Conservation (phyloP, 2,329 filamentous ascomycete genomes). For the Colletotrichum karsti region DNA sequence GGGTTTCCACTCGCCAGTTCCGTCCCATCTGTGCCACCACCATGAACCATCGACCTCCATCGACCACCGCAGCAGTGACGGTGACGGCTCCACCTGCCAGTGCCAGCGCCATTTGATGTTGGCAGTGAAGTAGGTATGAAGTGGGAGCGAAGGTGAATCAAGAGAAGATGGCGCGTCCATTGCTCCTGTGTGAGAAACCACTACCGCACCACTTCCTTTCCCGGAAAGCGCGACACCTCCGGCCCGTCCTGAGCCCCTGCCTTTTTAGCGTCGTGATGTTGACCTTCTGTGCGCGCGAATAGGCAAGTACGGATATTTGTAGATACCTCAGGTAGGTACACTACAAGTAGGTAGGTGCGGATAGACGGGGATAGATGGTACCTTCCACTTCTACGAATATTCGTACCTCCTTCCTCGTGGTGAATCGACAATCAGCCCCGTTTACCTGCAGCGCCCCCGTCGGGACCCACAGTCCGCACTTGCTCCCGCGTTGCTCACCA, state of each 20-base stretch:
- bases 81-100: constrained; percentile 8
- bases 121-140: neutral
- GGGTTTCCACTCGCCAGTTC: constrained; percentile 4
- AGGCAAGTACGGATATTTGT: neutral
- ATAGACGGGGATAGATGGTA: neutral
- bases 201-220: constrained; percentile 20
- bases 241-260: constrained; percentile 13
- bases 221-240: constrained; percentile 22
- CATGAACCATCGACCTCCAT: neutral
- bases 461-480: constrained; percentile 14
- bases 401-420: constrained; percentile 20
- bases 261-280: neutral
- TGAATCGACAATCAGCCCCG: constrained; percentile 27
- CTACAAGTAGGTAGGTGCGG: neutral
- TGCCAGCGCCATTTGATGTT: neutral
- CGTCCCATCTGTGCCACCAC: neutral
- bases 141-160: neutral
- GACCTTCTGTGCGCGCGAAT: neutral
- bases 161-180: neutral
- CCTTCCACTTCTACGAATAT: neutral
- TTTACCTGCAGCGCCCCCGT: constrained; percentile 7
- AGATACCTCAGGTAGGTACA: neutral
- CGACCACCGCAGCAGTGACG: neutral
- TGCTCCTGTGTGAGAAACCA: neutral
- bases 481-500: neutral